Base-by-base conservation (phyloP, 2,329 filamentous ascomycete species). In the Knoxdaviesia capensis region DNA sequence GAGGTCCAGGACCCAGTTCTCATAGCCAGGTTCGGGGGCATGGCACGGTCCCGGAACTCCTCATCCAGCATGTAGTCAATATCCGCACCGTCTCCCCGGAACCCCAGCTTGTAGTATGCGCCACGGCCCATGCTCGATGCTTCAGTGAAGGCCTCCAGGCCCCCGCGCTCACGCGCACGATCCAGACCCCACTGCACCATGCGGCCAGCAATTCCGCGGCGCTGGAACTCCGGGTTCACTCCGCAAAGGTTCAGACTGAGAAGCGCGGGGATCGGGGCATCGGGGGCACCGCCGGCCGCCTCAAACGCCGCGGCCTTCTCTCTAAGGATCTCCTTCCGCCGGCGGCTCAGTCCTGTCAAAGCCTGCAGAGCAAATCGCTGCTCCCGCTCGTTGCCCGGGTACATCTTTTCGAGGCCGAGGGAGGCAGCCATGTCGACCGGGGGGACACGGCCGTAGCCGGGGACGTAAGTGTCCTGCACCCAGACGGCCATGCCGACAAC, bases 401-500 rank as follows among this genome's bases (percentile, higher is more conserved):
- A 62, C 8, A 65, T 44, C 1, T 48, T 51, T 6, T 59, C 51
- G 1, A 65, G 47, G 33, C 60, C 51, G 32, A 56, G 42, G 0
- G 42, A 49, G 6, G 44, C 41, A 41, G 47, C 49, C 3, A 64
- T 48, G 20, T 62, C 55, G 9, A 56, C 51, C 5, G 55, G 43
- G 1, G 56, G 60, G 29, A 44, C 46, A 30, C 66, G 62, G 8
- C 71, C 71, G 40, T 60, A 51, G 8, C 68, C 69, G 2, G 60
- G 55, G 0, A 71, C 60, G 6, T 57, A 52, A 0, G 70, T 73
- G 0, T 58, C 52, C 47, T 75, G 71, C 6, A 57, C 49, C 71
- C 71, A 76, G 43, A 73, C 64, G 3, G 71, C 68, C 31, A 68
- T 45, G 10, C 71, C 71, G 7, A 57, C 70, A n/a, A 72, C 56